Evolutionary conservation across 495 filamentous ascomycete genomes (phyloP).

Genomic region (Durotheca rogersii): DNA sequence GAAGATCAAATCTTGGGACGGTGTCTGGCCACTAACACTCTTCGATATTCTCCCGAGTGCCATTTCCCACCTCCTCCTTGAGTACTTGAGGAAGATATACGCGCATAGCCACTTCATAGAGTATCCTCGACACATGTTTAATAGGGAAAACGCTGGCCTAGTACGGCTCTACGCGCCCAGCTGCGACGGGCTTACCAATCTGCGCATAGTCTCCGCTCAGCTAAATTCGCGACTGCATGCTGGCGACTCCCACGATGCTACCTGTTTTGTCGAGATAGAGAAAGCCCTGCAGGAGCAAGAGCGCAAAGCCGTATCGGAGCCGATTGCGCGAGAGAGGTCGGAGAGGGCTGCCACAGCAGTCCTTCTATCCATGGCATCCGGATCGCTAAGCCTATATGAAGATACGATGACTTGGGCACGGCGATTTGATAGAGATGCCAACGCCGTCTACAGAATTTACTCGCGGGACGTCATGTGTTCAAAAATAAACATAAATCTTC

Average conservation of each 20-base stretch:
- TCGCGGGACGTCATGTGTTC: conserved; percentile 2
- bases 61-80: conserved; percentile 2
- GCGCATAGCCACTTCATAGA: conserved; percentile 2
- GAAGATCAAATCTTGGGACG: not conserved
- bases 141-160: no score
- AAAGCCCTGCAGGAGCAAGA: conserved; percentile 8
- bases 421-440: conserved; percentile 20
- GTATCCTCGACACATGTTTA: no score
- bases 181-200: not conserved
- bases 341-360: conserved; percentile 24
- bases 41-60: conserved; percentile 10
- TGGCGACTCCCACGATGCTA: not conserved
- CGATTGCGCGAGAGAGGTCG: conserved; percentile 5
- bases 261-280: not conserved
- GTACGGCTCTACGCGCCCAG: no score
- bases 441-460: conserved; percentile 6
- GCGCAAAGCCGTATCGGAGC: conserved; percentile 3
- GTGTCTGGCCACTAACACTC: not conserved
- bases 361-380: conserved; percentile 24
- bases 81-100: not conserved
- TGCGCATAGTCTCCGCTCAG: conserved; percentile 1
- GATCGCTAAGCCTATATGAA: conserved; percentile 24
- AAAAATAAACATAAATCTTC: conserved; percentile 17
- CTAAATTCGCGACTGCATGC: not conserved
- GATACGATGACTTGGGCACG: conserved; percentile 27